A percentile compares a stretch with the other conserved stretches of the same genome.
Conservation (phyloP, 495 filamentous ascomycete genomes). For the Antarctomyces pellizariae region DNA sequence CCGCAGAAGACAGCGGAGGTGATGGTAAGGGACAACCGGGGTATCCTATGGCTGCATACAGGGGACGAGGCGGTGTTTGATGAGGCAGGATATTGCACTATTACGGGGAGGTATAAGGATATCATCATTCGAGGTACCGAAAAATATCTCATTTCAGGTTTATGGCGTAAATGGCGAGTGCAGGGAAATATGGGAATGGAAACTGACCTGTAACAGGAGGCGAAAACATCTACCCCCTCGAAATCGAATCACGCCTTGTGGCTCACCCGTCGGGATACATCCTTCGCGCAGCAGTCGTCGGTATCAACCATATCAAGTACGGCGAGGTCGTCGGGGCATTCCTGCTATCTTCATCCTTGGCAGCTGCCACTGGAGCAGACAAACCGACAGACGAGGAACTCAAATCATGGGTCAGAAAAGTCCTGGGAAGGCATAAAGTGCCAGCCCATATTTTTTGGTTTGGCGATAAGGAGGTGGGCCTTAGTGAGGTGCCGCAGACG, state of each 20-base stretch:
- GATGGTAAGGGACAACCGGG: slow-evolving; percentile 31
- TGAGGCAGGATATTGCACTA: slow-evolving; percentile 34
- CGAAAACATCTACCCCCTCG: slow-evolving; percentile 43
- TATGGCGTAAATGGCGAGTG: too few relatives aligned
- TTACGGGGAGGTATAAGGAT: slow-evolving; percentile 42
- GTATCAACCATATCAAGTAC: slow-evolving; percentile 34
- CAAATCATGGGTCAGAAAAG: slow-evolving; percentile 31
- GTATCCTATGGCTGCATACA: slow-evolving; percentile 40
- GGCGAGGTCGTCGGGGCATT: slow-evolving; percentile 47
- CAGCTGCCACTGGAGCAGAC: too few relatives aligned
- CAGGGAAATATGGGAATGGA: too few relatives aligned
- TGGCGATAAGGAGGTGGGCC: slow-evolving; percentile 22
- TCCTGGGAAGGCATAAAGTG: slow-evolving; percentile 42
- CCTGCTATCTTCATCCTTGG: too few relatives aligned
- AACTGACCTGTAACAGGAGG: slow-evolving; percentile 16
- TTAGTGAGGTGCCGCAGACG: slow-evolving; percentile 28
- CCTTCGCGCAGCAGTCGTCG: slow-evolving; percentile 33
- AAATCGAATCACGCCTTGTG: slow-evolving; percentile 44
- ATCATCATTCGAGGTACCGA: slow-evolving; percentile 31
- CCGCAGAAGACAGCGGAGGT: slow-evolving; percentile 42
- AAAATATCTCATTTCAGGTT: neutral
- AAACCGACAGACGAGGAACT: too few relatives aligned
- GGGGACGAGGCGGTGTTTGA: slow-evolving; percentile 49
- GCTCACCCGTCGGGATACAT: slow-evolving; percentile 33
- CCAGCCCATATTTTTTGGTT: slow-evolving; percentile 40